Evolutionary conservation across 352 stramenopile species (phyloP).

Genomic region (Phytophthora pseudosyringae): DNA sequence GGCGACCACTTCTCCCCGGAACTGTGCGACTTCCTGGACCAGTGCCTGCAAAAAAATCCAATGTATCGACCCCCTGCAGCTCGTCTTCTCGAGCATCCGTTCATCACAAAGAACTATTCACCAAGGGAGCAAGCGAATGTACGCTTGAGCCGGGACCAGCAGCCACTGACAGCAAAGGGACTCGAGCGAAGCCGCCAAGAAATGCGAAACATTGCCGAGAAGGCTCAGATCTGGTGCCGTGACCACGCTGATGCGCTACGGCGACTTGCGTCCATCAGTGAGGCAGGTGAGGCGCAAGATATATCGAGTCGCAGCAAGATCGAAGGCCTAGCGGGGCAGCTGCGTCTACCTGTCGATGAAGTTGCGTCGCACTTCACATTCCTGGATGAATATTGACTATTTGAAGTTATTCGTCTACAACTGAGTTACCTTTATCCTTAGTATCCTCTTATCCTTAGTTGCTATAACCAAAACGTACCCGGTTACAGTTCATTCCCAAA

Average conservation of each 20-base stretch:
- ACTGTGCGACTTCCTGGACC: conserved; percentile 79
- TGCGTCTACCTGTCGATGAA: conserved; percentile 58
- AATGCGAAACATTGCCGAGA: conserved; percentile 53
- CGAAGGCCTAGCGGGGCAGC: conserved; percentile 48
- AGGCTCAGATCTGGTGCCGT: conserved; percentile 63
- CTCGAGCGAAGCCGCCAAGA: conserved; percentile 43
- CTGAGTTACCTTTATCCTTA: no score
- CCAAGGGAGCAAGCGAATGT: conserved; percentile 38
- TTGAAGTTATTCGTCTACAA: no score
- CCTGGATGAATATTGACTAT: conserved; percentile 42
- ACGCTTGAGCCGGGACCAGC: conserved; percentile 28
- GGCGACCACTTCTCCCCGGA: conserved; percentile 67
- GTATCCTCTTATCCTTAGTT: no score
- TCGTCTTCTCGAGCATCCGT: conserved; percentile 68
- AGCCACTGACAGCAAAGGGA: conserved; percentile 22
- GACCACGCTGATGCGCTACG: conserved; percentile 50
- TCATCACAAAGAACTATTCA: conserved; percentile 69
- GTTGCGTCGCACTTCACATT: conserved; percentile 66
- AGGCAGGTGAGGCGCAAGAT: conserved; percentile 1
- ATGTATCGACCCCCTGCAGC: conserved; percentile 59
- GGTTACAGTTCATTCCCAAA: conserved; percentile 6
- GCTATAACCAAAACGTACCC: conserved; percentile 3
- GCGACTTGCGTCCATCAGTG: conserved; percentile 22
- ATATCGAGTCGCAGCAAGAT: conserved; percentile 44
- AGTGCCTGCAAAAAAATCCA: conserved; percentile 84